Percentiles rank a stretch among this genome's conserved stretches.
Evolutionary conservation across 805 yeast species (phyloP).

Genomic region (Pichia insulana): DNA sequence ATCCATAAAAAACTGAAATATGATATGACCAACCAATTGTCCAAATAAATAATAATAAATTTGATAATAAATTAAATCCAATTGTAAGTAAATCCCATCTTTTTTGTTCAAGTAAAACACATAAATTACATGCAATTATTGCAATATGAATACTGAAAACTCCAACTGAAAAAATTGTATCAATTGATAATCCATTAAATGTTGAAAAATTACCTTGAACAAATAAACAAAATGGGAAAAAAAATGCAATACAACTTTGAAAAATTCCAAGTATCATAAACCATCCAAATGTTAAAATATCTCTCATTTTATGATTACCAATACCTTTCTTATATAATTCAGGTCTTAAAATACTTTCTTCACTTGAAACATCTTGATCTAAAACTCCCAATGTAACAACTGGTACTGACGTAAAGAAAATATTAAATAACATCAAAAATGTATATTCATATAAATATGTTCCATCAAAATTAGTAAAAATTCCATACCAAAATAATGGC

Average conservation of each 20-base stretch:
- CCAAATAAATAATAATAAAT: slow-evolving; percentile 59
- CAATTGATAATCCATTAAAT: slow-evolving; percentile 42
- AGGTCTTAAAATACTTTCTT: slow-evolving; percentile 58
- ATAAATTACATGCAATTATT: slow-evolving; percentile 56
- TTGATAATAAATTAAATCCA: slow-evolving; percentile 44
- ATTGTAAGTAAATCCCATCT: slow-evolving; percentile 73
- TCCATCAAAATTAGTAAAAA: slow-evolving; percentile 62
- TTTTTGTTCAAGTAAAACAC: slow-evolving; percentile 57
- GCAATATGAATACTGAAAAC: slow-evolving; percentile 50
- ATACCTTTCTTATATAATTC: slow-evolving; percentile 64
- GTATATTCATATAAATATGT: slow-evolving; percentile 73
- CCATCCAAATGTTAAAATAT: slow-evolving; percentile 46
- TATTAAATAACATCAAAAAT: slow-evolving; percentile 66
- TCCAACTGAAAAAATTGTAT: slow-evolving; percentile 69
- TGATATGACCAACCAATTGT: slow-evolving; percentile 65
- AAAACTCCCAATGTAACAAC: slow-evolving; percentile 63
- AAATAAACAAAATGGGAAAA: slow-evolving; percentile 55
- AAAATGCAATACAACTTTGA: slow-evolving; percentile 63
- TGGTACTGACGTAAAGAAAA: slow-evolving; percentile 75
- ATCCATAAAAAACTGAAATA: slow-evolving; percentile 35
- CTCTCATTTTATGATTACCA: slow-evolving; percentile 47
- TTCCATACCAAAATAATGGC: slow-evolving; percentile 71
- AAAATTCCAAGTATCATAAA: slow-evolving; percentile 65
- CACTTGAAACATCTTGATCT: slow-evolving; percentile 69
- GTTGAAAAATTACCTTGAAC: slow-evolving; percentile 34